Percentiles rank a stretch among this genome's conserved stretches.
Evolutionary conservation across 139 green algal genomes (phyloP).

Genomic region (Haematococcus lacustris): DNA sequence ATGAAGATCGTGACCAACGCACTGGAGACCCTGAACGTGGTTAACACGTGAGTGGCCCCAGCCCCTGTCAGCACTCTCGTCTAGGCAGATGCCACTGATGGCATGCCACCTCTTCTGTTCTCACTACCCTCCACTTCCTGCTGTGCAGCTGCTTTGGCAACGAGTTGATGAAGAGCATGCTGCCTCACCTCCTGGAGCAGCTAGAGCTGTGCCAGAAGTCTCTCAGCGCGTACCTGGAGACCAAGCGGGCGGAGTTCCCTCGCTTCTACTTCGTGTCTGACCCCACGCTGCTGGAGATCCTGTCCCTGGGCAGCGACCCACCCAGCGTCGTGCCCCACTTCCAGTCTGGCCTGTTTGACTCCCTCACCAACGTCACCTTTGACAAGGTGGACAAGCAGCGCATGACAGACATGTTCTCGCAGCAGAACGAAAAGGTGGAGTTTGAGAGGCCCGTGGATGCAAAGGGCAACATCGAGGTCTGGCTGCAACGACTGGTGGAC

Average conservation of each 20-base stretch:
- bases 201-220: slow-evolving; percentile 94
- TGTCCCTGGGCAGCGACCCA: slow-evolving; percentile 88
- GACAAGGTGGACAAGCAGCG: slow-evolving; percentile 79
- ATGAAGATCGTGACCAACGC: slow-evolving; percentile 89
- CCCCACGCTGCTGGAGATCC: slow-evolving; percentile 92
- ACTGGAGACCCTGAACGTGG: slow-evolving; percentile 74
- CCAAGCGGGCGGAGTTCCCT: slow-evolving; percentile 91
- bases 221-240: slow-evolving; percentile 87
- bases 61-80: no score
- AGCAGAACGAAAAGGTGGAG: slow-evolving; percentile 72
- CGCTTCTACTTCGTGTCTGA: slow-evolving; percentile 98
- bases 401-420: slow-evolving; percentile 87
- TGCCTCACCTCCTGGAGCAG: slow-evolving; percentile 88
- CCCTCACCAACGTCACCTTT: slow-evolving; percentile 82
- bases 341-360: slow-evolving; percentile 92
- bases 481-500: slow-evolving; percentile 89
- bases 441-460: slow-evolving; percentile 57
- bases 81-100: no score
- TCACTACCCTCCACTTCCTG: no score
- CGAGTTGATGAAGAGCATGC: slow-evolving; percentile 87
- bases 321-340: slow-evolving; percentile 88
- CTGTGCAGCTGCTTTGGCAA: slow-evolving; percentile 49
- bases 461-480: slow-evolving; percentile 90
- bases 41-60: slow-evolving; percentile 58
- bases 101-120: no score